Conservation (phyloP, 768 basidiomycete genomes). For the Lactifluus piperatus region DNA sequence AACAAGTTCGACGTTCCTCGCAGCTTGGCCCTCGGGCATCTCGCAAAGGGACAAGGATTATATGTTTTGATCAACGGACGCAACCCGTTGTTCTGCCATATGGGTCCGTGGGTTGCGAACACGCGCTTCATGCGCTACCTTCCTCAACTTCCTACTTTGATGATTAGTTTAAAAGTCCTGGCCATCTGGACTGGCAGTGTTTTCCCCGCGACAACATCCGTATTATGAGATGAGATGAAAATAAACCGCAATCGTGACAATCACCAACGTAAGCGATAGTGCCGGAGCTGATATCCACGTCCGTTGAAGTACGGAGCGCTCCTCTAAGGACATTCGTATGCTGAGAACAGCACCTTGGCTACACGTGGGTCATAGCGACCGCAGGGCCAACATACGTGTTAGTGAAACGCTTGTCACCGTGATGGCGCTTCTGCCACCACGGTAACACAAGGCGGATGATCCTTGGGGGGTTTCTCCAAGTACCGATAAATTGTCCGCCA, state of each 20-base stretch:
- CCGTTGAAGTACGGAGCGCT: background rate
- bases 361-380: background rate
- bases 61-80: too few species aligned
- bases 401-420: background rate
- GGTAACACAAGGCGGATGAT: slow-evolving; percentile 28
- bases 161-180: background rate
- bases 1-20: too few species aligned
- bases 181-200: background rate
- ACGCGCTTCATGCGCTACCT: background rate
- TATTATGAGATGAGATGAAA: background rate
- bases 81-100: background rate
- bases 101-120: background rate
- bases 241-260: background rate
- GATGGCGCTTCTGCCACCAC: slow-evolving; percentile 21
- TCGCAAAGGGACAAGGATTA: background rate
- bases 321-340: background rate
- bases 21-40: background rate
- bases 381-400: background rate
- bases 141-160: background rate
- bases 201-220: background rate
- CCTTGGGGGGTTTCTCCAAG: slow-evolving; percentile 29
- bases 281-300: background rate
- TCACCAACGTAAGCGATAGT: background rate
- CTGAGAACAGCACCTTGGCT: background rate
- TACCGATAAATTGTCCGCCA: slow-evolving; percentile 36